Percentiles rank a stretch among this genome's conserved stretches.
Conservation (phyloP, 148 eudicot species). For the Nepenthes mirabilis region DNA sequence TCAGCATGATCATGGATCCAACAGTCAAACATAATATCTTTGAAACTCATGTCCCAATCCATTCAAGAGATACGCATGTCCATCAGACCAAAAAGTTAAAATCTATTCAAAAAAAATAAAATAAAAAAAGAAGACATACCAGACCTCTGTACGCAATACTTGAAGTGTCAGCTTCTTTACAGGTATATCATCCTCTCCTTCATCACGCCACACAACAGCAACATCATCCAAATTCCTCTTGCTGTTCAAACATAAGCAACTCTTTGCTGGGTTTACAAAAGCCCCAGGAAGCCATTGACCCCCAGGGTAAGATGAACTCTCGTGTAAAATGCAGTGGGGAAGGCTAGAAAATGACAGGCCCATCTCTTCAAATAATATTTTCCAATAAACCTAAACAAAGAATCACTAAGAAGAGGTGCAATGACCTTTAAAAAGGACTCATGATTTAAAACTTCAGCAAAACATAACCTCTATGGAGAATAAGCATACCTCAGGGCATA, state of each 20-base stretch:
- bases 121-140: slow-evolving; percentile 34
- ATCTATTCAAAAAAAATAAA: neutral
- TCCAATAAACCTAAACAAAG: slow-evolving; percentile 62
- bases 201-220: slow-evolving; percentile 71
- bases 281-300: slow-evolving; percentile 94
- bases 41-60: no score
- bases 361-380: slow-evolving; percentile 55
- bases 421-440: neutral
- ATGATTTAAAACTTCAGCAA: neutral
- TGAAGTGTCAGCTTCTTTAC: slow-evolving; percentile 49
- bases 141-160: slow-evolving; percentile 63
- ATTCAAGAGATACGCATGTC: no score
- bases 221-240: slow-evolving; percentile 47
- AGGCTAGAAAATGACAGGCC: slow-evolving; percentile 44
- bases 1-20: no score
- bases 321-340: slow-evolving; percentile 54
- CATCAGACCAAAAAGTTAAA: no score
- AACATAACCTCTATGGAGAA: neutral
- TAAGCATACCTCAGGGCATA: slow-evolving; percentile 58
- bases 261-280: slow-evolving; percentile 57
- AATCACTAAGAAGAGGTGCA: slow-evolving; percentile 1
- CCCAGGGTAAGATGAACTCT: slow-evolving; percentile 57
- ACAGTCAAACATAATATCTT: no score
- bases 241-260: slow-evolving; percentile 44
- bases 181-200: slow-evolving; percentile 62